A percentile compares a stretch with the other conserved stretches of the same genome.
Conservation (phyloP, 495 filamentous ascomycete species). For the Astrothelium macrocarpum region DNA sequence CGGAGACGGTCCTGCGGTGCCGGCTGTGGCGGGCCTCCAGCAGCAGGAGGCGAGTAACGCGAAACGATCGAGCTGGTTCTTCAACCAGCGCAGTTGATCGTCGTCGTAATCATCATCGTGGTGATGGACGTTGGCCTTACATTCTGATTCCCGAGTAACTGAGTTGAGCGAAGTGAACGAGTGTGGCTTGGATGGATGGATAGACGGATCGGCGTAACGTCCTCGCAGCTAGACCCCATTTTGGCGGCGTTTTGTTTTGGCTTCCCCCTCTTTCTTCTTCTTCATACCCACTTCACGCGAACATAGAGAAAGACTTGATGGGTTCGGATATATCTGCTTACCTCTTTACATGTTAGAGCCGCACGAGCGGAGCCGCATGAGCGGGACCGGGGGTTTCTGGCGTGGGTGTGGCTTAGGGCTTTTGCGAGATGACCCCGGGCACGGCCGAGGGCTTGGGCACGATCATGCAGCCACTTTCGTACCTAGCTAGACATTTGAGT, state of each 20-base stretch:
- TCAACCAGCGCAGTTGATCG: constrained; percentile 30
- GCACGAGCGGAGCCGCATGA: too few species aligned
- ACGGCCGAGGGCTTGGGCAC: background rate
- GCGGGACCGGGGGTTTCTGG: too few species aligned
- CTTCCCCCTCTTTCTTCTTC: background rate
- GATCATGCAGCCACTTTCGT: background rate
- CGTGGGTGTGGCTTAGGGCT: background rate
- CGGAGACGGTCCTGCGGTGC: constrained; percentile 16
- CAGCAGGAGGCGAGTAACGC: constrained; percentile 17
- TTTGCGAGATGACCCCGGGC: background rate
- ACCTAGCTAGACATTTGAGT: too few species aligned
- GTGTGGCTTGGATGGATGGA: too few species aligned
- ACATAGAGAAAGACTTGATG: too few species aligned
- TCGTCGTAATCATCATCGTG: too few species aligned
- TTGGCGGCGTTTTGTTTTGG: background rate
- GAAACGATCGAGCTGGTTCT: constrained; percentile 36
- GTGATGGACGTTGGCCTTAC: too few species aligned
- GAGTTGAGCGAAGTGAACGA: too few species aligned
- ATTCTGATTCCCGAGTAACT: too few species aligned
- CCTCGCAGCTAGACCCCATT: background rate
- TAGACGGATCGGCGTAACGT: background rate
- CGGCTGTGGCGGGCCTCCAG: constrained; percentile 26
- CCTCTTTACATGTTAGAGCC: too few species aligned
- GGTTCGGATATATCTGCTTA: too few species aligned
- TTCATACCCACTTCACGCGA: background rate